Conservation (phyloP, 805 yeast genomes). For the Torulaspora franciscae region DNA sequence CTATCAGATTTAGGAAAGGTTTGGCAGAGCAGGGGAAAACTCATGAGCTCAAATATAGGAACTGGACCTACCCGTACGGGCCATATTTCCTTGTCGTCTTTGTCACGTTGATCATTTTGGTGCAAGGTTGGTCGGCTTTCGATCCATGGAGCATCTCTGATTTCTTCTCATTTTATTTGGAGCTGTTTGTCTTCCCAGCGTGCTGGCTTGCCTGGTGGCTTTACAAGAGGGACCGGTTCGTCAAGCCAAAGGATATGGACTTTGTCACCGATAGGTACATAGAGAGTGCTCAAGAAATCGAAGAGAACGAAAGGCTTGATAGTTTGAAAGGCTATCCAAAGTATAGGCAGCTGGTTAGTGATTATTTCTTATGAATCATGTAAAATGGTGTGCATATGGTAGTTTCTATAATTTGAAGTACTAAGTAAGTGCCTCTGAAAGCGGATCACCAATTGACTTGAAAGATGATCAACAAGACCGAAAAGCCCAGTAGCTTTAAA, state of each 20-base stretch:
- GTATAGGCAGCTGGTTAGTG: constrained; percentile 31
- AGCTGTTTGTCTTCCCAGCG: constrained; percentile 44
- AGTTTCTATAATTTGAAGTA: not conserved
- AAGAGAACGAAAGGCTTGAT: constrained; percentile 37
- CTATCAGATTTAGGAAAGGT: constrained; percentile 47
- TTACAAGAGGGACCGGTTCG: constrained; percentile 40
- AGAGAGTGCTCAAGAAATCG: constrained; percentile 47
- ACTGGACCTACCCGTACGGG: constrained; percentile 52
- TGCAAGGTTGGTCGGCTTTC: constrained; percentile 51
- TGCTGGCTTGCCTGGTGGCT: constrained; percentile 43
- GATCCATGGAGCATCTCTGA: constrained; percentile 41
- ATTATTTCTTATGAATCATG: constrained; percentile 15
- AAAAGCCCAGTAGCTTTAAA: not conserved
- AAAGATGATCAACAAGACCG: not conserved
- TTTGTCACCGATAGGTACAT: constrained; percentile 48
- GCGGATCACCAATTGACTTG: not conserved
- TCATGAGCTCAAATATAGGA: constrained; percentile 40
- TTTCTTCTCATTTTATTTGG: constrained; percentile 46
- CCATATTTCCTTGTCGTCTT: constrained; percentile 44
- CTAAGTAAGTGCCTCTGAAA: not conserved
- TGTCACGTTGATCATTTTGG: constrained; percentile 42
- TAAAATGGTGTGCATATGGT: not conserved
- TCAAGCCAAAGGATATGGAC: constrained; percentile 46
- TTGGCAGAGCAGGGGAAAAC: constrained; percentile 41
- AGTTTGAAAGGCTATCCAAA: constrained; percentile 43